Evolutionary conservation across 176 grass and related monocot species (phyloP), one percentile per base, ranked within the genome.

Genomic region (Oryza nivara): DNA sequence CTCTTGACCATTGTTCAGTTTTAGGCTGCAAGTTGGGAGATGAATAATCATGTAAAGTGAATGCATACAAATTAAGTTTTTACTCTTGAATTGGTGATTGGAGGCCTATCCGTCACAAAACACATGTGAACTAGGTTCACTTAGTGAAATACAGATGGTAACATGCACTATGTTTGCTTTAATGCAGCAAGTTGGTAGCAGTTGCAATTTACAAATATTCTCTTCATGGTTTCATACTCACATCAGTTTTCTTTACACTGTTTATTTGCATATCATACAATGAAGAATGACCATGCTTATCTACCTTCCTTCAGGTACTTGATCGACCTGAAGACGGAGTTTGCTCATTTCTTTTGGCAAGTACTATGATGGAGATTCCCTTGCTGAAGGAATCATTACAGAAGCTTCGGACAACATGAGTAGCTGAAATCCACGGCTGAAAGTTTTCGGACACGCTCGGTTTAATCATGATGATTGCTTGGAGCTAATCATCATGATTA

Each of bases 271-370:
- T 49, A 17, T 67, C 32, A 68, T 32, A 34, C n/a, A 63, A n/a
- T 80, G 49, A 23, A 28, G 23, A 9, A 49, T 70, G 22, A 77
- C 35, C 6, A 15, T 51, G 35, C 11, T 26, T 44, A 67, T 69
- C 43, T 56, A 72, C 71, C 74, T 38, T 38, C 36, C 36, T 83
- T 61, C 71, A 90, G 88, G 90, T 92, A 92, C 72, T 68, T 95
- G 76, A 95, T 95, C 88, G 92, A 88, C 67, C 90, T 85, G 56
- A 84, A 90, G 32, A 88, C 81, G 85, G 88, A 92, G 70, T 90
- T 92, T 77, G 85, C 86, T 15, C 92, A 95, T 49, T 90, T 63
- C 88, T 83, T 95, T 90, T 38, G 88, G 93, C 15, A 90, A 92
- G 76, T 92, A 95, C 74, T 90, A 95, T 67, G 88, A 92, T 6